These are phyloP conservation scores for Apiospora arundinis DNA, from an alignment of 2,329 filamentous ascomycete species.

Conservation along the genomic window DNA sequence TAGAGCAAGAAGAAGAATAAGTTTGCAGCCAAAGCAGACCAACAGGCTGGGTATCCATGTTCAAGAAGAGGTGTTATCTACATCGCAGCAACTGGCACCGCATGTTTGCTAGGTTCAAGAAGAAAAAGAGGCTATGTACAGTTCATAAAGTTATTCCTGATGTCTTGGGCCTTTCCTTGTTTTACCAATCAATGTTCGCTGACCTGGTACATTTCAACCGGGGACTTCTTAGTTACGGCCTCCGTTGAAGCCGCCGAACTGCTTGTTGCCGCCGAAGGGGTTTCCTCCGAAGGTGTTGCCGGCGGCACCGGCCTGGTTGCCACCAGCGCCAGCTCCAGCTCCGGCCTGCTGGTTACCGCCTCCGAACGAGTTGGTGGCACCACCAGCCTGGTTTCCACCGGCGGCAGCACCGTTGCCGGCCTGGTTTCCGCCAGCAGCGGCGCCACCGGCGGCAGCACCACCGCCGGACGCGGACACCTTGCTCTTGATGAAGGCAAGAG, in stretches of 20 bases:
- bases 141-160: neutral
- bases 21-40: neutral
- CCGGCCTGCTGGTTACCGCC: neutral
- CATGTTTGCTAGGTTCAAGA: neutral
- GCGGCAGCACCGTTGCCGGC: neutral
- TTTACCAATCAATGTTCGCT: neutral
- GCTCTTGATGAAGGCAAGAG: conserved; percentile 64
- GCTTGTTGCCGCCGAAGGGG: neutral
- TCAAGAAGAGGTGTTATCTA: conserved; percentile 6
- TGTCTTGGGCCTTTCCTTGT: neutral
- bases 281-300: neutral
- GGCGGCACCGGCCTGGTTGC: neutral
- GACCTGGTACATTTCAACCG: neutral
- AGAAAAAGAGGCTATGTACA: conserved; percentile 18
- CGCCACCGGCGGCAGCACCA: no score
- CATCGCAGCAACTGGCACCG: neutral
- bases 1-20: neutral
- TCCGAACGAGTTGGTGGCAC: neutral
- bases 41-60: neutral
- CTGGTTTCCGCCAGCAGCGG: no score
- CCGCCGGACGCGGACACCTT: conserved; percentile 22
- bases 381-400: neutral
- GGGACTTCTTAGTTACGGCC: neutral
- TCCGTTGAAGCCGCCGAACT: neutral
- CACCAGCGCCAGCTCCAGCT: neutral